Evolutionary conservation across 2,329 filamentous ascomycete species (phyloP).

Genomic region (Daldinia sp.): DNA sequence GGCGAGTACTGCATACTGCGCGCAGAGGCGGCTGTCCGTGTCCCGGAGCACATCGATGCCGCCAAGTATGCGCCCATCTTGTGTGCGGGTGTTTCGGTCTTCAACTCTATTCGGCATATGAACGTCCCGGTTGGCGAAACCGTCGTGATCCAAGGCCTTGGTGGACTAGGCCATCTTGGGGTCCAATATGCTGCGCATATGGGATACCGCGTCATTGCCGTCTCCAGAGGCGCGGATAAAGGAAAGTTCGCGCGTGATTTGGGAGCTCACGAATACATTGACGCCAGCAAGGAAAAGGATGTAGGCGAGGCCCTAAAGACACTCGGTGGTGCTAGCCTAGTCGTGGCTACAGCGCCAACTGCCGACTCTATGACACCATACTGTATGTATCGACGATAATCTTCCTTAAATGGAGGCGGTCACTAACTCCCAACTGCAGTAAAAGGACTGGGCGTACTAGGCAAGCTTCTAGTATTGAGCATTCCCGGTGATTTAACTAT

Average conservation of each 20-base stretch:
- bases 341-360: constrained; percentile 24
- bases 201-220: constrained; percentile 68
- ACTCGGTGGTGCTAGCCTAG: constrained; percentile 22
- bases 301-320: constrained; percentile 13
- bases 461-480: constrained; percentile 30
- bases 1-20: constrained; percentile 64
- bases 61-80: constrained; percentile 58
- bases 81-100: constrained; percentile 60
- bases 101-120: constrained; percentile 52
- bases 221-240: constrained; percentile 59
- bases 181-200: constrained; percentile 71
- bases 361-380: constrained; percentile 20
- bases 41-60: constrained; percentile 53
- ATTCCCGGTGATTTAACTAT: constrained; percentile 26
- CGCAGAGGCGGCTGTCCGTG: constrained; percentile 59
- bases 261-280: constrained; percentile 64
- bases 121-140: constrained; percentile 47
- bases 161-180: constrained; percentile 72
- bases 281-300: constrained; percentile 24
- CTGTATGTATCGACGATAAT: not conserved
- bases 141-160: constrained; percentile 63
- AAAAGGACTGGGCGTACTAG: constrained; percentile 24
- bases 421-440: not conserved
- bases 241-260: constrained; percentile 61
- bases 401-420: not conserved